phyloP scores from a whole-genome alignment of 768 basidiomycete species.

The Serendipita sp. region DNA sequence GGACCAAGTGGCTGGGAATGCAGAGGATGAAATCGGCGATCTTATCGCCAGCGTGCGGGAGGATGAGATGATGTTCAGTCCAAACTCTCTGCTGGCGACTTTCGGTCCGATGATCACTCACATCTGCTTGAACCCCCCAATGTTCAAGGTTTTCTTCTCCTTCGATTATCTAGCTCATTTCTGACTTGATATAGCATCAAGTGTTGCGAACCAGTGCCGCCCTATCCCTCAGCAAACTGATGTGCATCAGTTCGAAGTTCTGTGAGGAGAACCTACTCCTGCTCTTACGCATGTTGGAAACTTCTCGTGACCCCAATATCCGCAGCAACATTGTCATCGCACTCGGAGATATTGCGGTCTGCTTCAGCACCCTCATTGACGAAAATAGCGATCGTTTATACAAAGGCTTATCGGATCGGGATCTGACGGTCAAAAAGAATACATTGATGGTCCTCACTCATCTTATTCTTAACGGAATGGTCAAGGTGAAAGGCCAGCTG shows the following conservation, averaged over 20 bases:
- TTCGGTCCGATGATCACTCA: conserved; percentile 85
- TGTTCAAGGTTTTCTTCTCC: conserved; percentile 54
- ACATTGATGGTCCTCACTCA: conserved; percentile 97
- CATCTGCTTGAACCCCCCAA: conserved; percentile 78
- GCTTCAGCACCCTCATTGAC: conserved; percentile 93
- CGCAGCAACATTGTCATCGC: conserved; percentile 96
- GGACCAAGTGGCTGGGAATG: conserved; percentile 92
- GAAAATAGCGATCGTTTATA: conserved; percentile 94
- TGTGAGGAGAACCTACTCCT: conserved; percentile 80
- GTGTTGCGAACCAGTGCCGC: conserved; percentile 76
- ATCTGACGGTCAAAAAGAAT: conserved; percentile 93
- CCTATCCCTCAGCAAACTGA: conserved; percentile 84
- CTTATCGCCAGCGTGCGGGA: conserved; percentile 72
- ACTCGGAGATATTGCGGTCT: conserved; percentile 91
- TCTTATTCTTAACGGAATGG: conserved; percentile 94
- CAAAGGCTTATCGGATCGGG: conserved; percentile 74
- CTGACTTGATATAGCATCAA: conserved; percentile 40
- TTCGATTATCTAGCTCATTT: conserved; percentile 2
- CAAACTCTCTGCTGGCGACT: conserved; percentile 59
- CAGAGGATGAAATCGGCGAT: conserved; percentile 96
- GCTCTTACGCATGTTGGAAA: conserved; percentile 88
- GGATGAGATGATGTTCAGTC: conserved; percentile 71
- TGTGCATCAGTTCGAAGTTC: conserved; percentile 87
- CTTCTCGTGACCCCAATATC: conserved; percentile 75
- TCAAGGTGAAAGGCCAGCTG: conserved; percentile 97